Evolutionary conservation across 257 asterid species (phyloP).

Genomic region (Forsythia viridissima): DNA sequence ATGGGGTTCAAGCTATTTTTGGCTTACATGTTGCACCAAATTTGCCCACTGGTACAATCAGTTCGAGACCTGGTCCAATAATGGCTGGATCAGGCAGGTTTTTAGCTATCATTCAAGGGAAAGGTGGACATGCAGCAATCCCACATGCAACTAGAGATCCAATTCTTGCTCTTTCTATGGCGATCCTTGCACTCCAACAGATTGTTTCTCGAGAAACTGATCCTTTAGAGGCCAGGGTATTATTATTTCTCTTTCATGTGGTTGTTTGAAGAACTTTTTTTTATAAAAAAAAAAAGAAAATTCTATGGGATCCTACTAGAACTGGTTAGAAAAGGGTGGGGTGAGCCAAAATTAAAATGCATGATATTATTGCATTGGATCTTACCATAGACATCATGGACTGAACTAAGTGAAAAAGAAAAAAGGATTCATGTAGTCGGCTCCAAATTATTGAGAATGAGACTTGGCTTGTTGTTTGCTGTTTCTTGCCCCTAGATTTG

Average conservation of each 20-base stretch:
- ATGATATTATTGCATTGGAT: not conserved
- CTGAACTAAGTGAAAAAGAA: not conserved
- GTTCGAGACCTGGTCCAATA: slow-evolving; percentile 70
- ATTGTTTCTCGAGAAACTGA: slow-evolving; percentile 86
- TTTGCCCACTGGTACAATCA: slow-evolving; percentile 48
- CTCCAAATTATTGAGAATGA: not conserved
- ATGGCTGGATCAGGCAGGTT: slow-evolving; percentile 80
- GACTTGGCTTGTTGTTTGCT: not conserved
- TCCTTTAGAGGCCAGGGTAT: slow-evolving; percentile 77
- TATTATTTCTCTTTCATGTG: not conserved
- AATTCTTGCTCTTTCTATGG: slow-evolving; percentile 66
- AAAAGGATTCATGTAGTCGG: not conserved
- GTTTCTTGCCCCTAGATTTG: not conserved
- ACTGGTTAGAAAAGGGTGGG: not conserved
- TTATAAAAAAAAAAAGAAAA: not conserved
- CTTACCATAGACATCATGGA: not conserved
- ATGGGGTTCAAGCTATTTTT: slow-evolving; percentile 67
- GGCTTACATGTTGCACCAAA: slow-evolving; percentile 67
- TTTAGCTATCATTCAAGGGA: slow-evolving; percentile 59
- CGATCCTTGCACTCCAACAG: slow-evolving; percentile 76
- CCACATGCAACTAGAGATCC: slow-evolving; percentile 80
- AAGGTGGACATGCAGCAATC: slow-evolving; percentile 83
- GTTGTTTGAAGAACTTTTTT: not conserved
- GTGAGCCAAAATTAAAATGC: not conserved
- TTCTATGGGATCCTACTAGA: not conserved